phyloP scores from a whole-genome alignment of 257 asterid genomes.

The Solanum peruvianum region DNA sequence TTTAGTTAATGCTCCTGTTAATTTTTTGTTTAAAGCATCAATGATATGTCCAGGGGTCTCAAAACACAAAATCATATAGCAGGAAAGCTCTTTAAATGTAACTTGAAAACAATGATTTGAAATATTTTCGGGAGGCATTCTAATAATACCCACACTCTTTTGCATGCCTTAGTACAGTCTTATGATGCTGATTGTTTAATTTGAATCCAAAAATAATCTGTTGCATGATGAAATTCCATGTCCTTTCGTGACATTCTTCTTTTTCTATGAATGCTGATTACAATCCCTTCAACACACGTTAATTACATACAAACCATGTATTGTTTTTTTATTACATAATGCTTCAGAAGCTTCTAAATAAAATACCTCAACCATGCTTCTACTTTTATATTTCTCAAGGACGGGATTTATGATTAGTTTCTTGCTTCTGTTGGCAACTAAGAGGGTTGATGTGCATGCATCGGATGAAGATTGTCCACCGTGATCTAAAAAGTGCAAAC shows the following conservation, averaged over 20 bases:
- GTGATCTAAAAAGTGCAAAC: conserved; percentile 88
- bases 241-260: background rate
- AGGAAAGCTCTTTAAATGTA: background rate
- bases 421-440: conserved; percentile 15
- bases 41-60: background rate
- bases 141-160: background rate
- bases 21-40: background rate
- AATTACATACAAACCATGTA: background rate
- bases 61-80: background rate
- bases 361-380: background rate
- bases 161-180: background rate
- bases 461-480: conserved; percentile 91
- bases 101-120: background rate
- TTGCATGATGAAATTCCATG: background rate
- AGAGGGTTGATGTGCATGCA: conserved; percentile 99
- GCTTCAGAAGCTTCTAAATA: background rate
- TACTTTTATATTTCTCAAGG: conserved; percentile 1
- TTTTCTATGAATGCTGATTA: background rate
- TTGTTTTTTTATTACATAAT: background rate
- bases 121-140: background rate
- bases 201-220: background rate
- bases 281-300: background rate
- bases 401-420: background rate
- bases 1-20: background rate
- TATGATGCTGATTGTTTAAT: background rate